Evolutionary conservation across 169 alveolate genomes (phyloP), one percentile per base, ranked within the genome.

Genomic region (Perkinsus olseni): DNA sequence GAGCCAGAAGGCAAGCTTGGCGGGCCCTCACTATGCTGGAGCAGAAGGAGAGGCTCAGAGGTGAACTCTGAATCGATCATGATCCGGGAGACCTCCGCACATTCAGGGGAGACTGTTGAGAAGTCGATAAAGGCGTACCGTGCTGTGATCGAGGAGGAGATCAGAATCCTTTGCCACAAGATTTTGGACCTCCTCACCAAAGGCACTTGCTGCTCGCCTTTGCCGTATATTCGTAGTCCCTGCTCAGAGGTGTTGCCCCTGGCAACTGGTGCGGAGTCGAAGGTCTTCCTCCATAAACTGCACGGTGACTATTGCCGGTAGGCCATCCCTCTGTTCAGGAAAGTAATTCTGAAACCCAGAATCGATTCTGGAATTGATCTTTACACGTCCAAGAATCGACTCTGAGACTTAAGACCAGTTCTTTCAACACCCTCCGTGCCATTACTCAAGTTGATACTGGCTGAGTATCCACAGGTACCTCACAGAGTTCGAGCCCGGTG

Each of bases 381-480:
- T n/a, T n/a, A n/a, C n/a, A n/a, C n/a, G n/a, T n/a, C n/a, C n/a
- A n/a, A n/a, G n/a, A n/a, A n/a, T n/a, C n/a, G n/a, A n/a, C n/a
- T n/a, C n/a, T n/a, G n/a, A n/a, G n/a, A n/a, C n/a, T n/a, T n/a
- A n/a, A n/a, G n/a, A n/a, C n/a, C n/a, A n/a, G n/a, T n/a, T n/a
- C n/a, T n/a, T n/a, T n/a, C n/a, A n/a, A n/a, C n/a, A n/a, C n/a
- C n/a, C n/a, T n/a, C n/a, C n/a, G n/a, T n/a, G n/a, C 62, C 62
- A 45, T 45, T 17, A 45, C 62, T 45, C 17, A 6, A 10, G 62
- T 6, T 45, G 62, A n/a, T n/a, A n/a, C n/a, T n/a, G 92, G 97
- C 99, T 39, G 99, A 99, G 96, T 97, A 97, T 95, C 97, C 99
- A 1, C 96, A 45, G 62, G 17, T 45, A 45, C 17, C 62, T 45